A percentile compares a stretch with the other conserved stretches of the same genome.
phyloP scores from a whole-genome alignment of 2,329 filamentous ascomycete species.

The Colletotrichum endophyticum region DNA sequence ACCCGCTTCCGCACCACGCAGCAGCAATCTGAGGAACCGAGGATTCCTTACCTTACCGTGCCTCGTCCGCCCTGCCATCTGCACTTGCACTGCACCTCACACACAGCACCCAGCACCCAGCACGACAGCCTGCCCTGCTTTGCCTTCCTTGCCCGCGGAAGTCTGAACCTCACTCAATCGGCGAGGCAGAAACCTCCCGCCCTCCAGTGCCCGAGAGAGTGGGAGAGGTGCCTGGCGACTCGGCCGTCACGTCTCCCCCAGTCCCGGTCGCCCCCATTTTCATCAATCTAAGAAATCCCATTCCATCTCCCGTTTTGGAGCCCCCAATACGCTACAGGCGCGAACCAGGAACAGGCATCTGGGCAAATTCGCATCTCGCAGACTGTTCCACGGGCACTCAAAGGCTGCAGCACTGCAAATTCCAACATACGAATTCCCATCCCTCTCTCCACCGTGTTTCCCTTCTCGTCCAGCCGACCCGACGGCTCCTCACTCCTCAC shows the following conservation, averaged over 20 bases:
- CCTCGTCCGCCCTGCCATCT: not conserved
- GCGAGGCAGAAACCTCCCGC: not conserved
- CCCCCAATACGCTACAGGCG: not conserved
- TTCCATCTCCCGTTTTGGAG: not conserved
- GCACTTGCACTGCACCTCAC: not conserved
- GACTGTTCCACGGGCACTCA: not conserved
- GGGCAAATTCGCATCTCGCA: not conserved
- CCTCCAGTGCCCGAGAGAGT: not conserved
- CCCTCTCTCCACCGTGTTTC: not conserved
- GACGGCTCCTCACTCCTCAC: not conserved
- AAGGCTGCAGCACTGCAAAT: not conserved
- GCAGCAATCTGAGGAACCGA: not conserved
- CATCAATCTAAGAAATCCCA: not conserved
- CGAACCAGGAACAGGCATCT: not conserved
- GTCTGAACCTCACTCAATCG: not conserved
- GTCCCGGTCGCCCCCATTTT: not conserved
- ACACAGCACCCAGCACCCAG: not conserved
- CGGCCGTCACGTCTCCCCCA: not conserved
- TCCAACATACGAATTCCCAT: not conserved
- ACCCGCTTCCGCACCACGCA: constrained; percentile 11
- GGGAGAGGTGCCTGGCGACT: not conserved
- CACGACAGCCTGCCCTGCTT: not conserved
- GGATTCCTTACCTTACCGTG: not conserved
- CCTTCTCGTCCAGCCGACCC: not conserved
- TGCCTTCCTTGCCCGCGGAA: not conserved